Base-by-base conservation (phyloP, 495 filamentous ascomycete genomes). In the Tuber borchii region DNA sequence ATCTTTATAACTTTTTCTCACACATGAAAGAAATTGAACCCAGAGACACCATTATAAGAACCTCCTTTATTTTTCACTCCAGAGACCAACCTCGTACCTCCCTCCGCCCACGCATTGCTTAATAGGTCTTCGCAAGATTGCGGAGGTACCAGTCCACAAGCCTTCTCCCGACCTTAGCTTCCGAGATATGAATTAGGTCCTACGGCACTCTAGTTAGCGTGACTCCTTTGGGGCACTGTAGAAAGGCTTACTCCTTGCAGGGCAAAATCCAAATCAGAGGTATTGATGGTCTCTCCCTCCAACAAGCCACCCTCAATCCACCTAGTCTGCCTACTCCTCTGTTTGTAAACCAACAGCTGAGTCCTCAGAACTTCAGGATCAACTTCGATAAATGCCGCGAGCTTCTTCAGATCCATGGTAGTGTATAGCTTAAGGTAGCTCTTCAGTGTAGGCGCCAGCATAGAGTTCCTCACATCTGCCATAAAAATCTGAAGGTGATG, bases 391-490 rank as follows among this genome's bases (percentile, higher is more conserved):
- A 99, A 98, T 72, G 93, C 94, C 74, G 95, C 95, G 73, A 99
- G 89, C 86, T 99, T 99, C 87, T 96, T 95, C 78, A 99, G 87
- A 83, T 99, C 95, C 93, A 98, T 97, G 77, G 96, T 99, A 61
- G 96, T 98, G 88, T 99, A 99, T 74, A 99, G 93, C 84, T 97
- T 95, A 75, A 99, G 89, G 87, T 98, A 99, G 73, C 94, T 97
- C 86, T 95, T 96, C 82, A 99, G 89, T 51, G 94, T 97, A 56
- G 95, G 95, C 84, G 92, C 93, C 83, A 87, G 90, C 86, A 97
- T 98, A 88, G 97, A 97, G 77, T 89, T 93, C 90, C 95, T 96
- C 83, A 99, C 94, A 87, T 98, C 95, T 76, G 97, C 93, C 95
- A 99, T 97, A 87, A 99, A 99, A 86, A 98, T 92, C 82, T 90